Conservation (phyloP, 2,329 filamentous ascomycete species). For the Pseudonectria foliicola region DNA sequence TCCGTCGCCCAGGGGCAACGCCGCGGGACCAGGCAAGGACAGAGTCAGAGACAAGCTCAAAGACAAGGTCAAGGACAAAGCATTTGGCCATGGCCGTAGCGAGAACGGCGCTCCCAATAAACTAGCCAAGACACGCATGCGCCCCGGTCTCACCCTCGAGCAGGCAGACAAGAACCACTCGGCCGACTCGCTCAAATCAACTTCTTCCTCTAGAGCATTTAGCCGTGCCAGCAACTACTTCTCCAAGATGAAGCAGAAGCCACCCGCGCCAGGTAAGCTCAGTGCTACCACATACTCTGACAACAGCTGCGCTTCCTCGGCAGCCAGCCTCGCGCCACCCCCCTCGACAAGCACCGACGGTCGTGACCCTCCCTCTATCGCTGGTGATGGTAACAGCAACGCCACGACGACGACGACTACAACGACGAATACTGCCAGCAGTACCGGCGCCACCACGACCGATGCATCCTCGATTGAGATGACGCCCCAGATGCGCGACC, state of each 20-base stretch:
- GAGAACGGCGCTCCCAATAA: slow-evolving; percentile 18
- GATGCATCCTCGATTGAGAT: slow-evolving; percentile 42
- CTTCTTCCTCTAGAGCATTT: slow-evolving; percentile 32
- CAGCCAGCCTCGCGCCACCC: slow-evolving; percentile 38
- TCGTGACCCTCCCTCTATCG: slow-evolving; percentile 32
- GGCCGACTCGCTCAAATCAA: slow-evolving; percentile 30
- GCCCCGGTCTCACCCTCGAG: slow-evolving; percentile 22
- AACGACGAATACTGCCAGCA: slow-evolving; percentile 5
- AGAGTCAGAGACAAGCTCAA: too few species aligned
- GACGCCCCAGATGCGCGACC: slow-evolving; percentile 38
- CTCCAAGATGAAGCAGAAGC: slow-evolving; percentile 41
- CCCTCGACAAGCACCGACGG: slow-evolving; percentile 30
- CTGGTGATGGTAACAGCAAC: slow-evolving; percentile 15
- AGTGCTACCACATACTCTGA: slow-evolving; percentile 31
- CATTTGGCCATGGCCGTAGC: slow-evolving; percentile 15
- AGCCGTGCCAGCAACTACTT: slow-evolving; percentile 42
- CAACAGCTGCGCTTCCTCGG: slow-evolving; percentile 40
- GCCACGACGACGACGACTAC: too few species aligned
- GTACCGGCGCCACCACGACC: slow-evolving; percentile 28
- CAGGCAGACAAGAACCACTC: slow-evolving; percentile 17
- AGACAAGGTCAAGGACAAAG: slow-evolving; percentile 6
- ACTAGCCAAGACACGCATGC: slow-evolving; percentile 21
- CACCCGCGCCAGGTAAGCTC: slow-evolving; percentile 33
- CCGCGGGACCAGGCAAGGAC: slow-evolving; percentile 14
- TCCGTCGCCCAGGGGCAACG: slow-evolving; percentile 35